Conservation (phyloP, 345 rosid species). For the Melastoma malabathricum region DNA sequence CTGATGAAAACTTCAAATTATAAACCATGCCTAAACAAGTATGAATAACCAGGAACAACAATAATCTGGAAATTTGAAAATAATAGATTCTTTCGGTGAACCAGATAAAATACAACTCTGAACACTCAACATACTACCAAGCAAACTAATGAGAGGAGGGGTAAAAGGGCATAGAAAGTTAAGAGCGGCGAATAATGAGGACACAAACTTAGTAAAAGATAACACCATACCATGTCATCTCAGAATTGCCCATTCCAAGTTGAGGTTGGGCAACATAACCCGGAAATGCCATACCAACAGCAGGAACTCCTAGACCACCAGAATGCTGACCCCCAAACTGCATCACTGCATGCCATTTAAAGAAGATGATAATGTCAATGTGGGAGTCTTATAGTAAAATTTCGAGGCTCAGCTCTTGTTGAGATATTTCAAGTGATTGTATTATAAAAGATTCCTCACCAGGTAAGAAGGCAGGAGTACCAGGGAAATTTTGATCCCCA, state of each 20-base stretch:
- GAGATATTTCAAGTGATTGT: background rate
- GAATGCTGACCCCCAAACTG: slow-evolving; percentile 91
- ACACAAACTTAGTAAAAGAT: background rate
- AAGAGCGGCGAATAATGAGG: background rate
- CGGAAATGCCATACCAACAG: slow-evolving; percentile 95
- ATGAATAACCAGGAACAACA: too few species aligned
- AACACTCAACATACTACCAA: too few species aligned
- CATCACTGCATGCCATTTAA: slow-evolving; percentile 45
- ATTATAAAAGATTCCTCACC: slow-evolving; percentile 23
- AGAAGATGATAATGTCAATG: background rate
- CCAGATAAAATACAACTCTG: too few species aligned
- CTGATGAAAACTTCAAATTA: too few species aligned
- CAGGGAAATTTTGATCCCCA: slow-evolving; percentile 70
- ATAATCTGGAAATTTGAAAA: too few species aligned
- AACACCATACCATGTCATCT: slow-evolving; percentile 74
- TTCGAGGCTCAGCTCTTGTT: too few species aligned
- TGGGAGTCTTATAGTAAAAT: background rate
- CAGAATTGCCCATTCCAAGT: slow-evolving; percentile 77
- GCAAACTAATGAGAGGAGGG: slow-evolving; percentile 2
- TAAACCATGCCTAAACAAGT: too few species aligned
- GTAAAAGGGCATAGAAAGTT: background rate
- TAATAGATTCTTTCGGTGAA: too few species aligned
- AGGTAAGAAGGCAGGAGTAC: slow-evolving; percentile 51
- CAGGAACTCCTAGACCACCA: slow-evolving; percentile 70
- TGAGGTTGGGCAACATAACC: slow-evolving; percentile 75